A percentile compares a stretch with the other conserved stretches of the same genome.
Conservation (phyloP, 352 stramenopile genomes). For the Blastocystis sp. region DNA sequence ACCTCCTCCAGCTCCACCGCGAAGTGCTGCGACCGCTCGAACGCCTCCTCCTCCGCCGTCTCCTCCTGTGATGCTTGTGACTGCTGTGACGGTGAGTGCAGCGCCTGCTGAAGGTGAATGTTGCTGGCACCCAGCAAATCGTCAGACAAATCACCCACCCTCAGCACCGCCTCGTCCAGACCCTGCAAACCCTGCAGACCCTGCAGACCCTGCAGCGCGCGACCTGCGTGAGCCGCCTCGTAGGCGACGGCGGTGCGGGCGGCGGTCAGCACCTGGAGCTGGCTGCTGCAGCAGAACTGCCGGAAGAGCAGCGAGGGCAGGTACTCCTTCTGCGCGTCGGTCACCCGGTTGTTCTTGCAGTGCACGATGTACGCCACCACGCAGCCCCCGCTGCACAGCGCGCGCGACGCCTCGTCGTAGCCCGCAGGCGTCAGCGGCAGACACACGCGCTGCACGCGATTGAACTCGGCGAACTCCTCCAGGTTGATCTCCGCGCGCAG, state of each 20-base stretch:
- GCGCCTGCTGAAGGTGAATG: too few relatives aligned
- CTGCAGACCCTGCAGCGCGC: too few relatives aligned
- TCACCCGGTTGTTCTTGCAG: slow-evolving; percentile 47
- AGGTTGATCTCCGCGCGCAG: slow-evolving; percentile 18
- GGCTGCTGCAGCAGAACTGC: not conserved
- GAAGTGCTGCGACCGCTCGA: slow-evolving; percentile 5
- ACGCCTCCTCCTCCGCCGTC: not conserved
- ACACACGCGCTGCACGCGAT: not conserved
- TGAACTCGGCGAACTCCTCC: not conserved
- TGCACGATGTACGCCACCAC: not conserved
- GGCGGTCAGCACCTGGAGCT: not conserved
- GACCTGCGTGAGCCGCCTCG: not conserved
- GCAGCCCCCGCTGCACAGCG: not conserved
- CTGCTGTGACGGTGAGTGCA: too few relatives aligned
- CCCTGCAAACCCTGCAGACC: too few relatives aligned
- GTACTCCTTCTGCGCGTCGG: slow-evolving; percentile 44
- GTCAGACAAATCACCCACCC: too few relatives aligned
- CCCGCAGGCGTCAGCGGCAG: not conserved
- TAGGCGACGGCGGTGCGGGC: not conserved
- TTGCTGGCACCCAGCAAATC: too few relatives aligned
- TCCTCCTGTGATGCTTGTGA: too few relatives aligned
- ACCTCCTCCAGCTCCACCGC: not conserved
- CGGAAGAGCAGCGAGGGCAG: slow-evolving; percentile 1
- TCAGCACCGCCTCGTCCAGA: too few relatives aligned
- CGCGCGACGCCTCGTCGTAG: not conserved